Base-by-base conservation (phyloP, 306 rosid genomes). In the Quercus variabilis region DNA sequence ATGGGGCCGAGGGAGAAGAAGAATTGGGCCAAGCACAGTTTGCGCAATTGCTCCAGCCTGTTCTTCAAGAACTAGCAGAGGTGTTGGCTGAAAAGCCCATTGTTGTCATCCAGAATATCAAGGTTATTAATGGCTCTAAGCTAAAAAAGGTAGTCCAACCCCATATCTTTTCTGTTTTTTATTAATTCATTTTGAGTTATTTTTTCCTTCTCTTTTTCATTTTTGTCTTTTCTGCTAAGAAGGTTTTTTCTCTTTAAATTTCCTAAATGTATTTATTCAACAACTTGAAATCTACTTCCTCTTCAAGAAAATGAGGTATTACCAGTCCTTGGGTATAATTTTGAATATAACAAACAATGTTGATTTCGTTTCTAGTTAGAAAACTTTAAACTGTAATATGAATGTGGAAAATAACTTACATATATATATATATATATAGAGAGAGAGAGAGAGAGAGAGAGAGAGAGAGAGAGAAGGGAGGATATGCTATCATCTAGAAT, bases 1-100 rank as follows among this genome's bases (percentile, higher is more conserved):
- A 92, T 38, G 89, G 84, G 69, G 92, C 82, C 5, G 88, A 91
- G 77, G 95, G 93, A 30, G 88, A 88, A 71, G 92, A 88, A 79
- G 91, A 91, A 78, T 78, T 95, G 87, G 98, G 99, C 58, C 99
- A 93, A 85, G 98, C 97, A 74, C 99, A 95, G 73, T 95, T 93
- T 87, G 99, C 99, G 12, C 89, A 89, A 79, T 87, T 93, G 68
- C 93, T 95, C 80, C 99, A 95, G 85, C 80, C 83, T 74, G 90
- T 95, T 78, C 88, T 95, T 74, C 97, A 95, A 84, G 98, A 93
- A 68, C 82, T 95, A 35, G 94, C 91, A 19, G 92, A 81, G 81
- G 88, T 90, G 67, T 89, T 95, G 83, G 84, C 96, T 7, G 85
- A 80, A 81, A 88, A 85, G 78, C 88, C 78, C 69, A 76, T 89